Base-by-base conservation (phyloP, 1,284 basidiomycete genomes). In the Neolentinus lepideus region DNA sequence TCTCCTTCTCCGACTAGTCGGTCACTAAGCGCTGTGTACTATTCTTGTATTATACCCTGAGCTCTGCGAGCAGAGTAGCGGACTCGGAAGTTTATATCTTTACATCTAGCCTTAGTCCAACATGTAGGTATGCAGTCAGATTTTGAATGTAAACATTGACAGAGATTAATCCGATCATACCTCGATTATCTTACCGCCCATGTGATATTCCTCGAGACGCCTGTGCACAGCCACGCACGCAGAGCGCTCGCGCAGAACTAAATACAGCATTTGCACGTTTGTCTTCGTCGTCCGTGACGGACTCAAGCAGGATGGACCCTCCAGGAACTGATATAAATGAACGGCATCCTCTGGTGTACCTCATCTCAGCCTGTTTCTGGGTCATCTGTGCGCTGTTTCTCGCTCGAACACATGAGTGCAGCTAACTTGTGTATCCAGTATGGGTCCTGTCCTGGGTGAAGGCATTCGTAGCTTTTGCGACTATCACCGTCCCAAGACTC, bases 321-420 rank as follows among this genome's bases (percentile, higher is more conserved):
- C 24, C 27, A 16, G 14, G 24, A 16, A 16, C 24, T 29, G 27
- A 26, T 3, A 50, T 25, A 16, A 29, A 25, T 25, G 75, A 68
- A 36, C 66, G 71, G 50, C 80, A 84, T 65, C 90, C 90, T 12
- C 71, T 92, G 52, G 77, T 93, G 52, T 83, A 84, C 16, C 74
- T 90, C 26, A 75, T 92, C 6, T 88, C 90, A n/a, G 90, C 92
- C 1, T 85, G 82, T 63, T 92, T 94, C 67, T 90, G 88, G 80
- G 88, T 89, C 21, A 81, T 92, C 56, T 66, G 89, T 91, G 65
- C 61, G 85, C 80, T 54, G n/a, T 53, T 51, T 45, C 38, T 57
- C 25, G 52, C 54, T 55, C 21, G 53, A 33, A 29, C 38, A 57
- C 31, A 53, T 61, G 59, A 47, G 52, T 35, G 54, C 55, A 51